Percentiles rank a stretch among this genome's conserved stretches.
Conservation (phyloP, 768 basidiomycete genomes). For the Dentipellis fragilis region DNA sequence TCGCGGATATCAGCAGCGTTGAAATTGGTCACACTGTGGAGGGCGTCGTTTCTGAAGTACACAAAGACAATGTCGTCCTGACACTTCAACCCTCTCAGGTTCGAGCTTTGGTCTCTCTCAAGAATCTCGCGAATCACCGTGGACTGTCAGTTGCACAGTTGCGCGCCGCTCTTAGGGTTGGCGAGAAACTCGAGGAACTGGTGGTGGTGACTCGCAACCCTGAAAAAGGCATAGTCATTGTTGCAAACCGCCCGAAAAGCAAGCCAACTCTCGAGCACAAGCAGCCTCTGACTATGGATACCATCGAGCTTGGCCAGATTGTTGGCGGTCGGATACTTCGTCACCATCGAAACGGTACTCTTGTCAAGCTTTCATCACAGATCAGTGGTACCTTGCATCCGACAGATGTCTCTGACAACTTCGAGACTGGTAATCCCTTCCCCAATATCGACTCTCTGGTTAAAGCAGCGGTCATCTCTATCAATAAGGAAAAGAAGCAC, state of each 20-base stretch:
- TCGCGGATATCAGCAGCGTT: conserved; percentile 59
- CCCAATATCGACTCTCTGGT: conserved; percentile 58
- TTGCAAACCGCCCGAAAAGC: conserved; percentile 60
- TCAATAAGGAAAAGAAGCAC: conserved; percentile 58
- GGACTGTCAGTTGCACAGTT: conserved; percentile 57
- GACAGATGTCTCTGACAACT: conserved; percentile 78
- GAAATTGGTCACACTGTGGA: conserved; percentile 68
- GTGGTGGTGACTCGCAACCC: conserved; percentile 84
- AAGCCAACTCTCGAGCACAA: conserved; percentile 39
- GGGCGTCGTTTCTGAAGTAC: conserved; percentile 69
- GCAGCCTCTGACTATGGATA: conserved; percentile 50
- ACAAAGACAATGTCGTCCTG: conserved; percentile 75
- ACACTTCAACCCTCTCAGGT: conserved; percentile 59
- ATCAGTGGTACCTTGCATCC: conserved; percentile 74
- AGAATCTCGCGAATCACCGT: conserved; percentile 77
- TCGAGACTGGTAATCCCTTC: conserved; percentile 43
- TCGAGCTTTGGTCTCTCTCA: conserved; percentile 78
- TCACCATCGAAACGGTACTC: conserved; percentile 60
- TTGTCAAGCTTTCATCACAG: conserved; percentile 64
- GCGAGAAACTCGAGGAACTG: conserved; percentile 65
- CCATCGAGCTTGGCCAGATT: conserved; percentile 59
- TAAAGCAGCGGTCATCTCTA: conserved; percentile 57
- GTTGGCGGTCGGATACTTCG: conserved; percentile 74
- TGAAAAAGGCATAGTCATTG: conserved; percentile 80
- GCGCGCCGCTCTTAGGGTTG: conserved; percentile 48